Base-by-base conservation (phyloP, 202 grass and related monocot genomes). In the Digitaria exilis region DNA sequence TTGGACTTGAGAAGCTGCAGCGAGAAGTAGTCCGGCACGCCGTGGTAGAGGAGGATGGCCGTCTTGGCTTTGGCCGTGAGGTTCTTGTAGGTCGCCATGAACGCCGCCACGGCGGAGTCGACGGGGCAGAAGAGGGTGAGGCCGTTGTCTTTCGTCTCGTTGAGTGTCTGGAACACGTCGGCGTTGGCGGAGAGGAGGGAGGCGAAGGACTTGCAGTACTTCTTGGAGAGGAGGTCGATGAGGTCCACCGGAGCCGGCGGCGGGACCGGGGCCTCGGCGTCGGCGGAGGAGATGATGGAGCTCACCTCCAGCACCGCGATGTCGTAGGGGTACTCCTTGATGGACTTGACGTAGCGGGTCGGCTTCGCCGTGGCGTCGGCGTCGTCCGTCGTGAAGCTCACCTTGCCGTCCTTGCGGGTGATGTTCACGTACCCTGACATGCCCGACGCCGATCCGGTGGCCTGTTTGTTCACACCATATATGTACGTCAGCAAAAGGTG, bases 361-460 rank as follows among this genome's bases (percentile, higher is more conserved):
- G 85, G 87, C 72, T 75, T 66, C 8, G 68, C 77, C 4, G 34
- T 74, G 2, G 82, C 92, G 43, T 85, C 88, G 7, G 84, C 76
- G 84, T 95, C 95, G 72, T 91, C 84, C 11, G 85, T 64, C 26
- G 51, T 21, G 84, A 98, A 98, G 43, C 79, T 77, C 4, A 98
- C 83, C 45, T 93, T 88, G 51, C 95, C 90, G 62, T 68, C 73
- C 65, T 91, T 87, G 57, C 84, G 86, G 34, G 92, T 91, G 80
- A 98, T 95, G 89, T 98, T 98, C 65, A 98, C 90, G 82, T 93
- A 98, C 41, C 95, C 95, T 4, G 92, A 84, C 52, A 85, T 95
- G 24, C 90, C 95, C 2, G 87, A 77, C 37, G 92, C 90, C 19
- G 83, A 29, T 8, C 95, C 90, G 7, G 92, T 95, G n/a, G 85